A percentile compares a stretch with the other conserved stretches of the same genome.
These are phyloP conservation scores for Daucus carota DNA, from an alignment of 129 eudicot genomes.

Conservation along the genomic window DNA sequence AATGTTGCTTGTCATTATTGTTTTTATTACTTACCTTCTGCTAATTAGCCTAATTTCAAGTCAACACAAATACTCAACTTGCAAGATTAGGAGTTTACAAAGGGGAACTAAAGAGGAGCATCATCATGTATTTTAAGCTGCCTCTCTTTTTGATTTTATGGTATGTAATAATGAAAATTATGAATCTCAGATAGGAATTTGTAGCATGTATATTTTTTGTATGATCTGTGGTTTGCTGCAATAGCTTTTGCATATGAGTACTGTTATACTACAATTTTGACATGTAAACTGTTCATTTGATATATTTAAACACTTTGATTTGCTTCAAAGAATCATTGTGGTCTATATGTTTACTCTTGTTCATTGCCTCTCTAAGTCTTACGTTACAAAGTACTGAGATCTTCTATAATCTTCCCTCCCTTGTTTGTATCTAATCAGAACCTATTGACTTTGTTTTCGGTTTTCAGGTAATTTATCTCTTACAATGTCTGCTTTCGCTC, in stretches of 20 bases:
- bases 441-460: neutral
- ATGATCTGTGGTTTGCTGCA: neutral
- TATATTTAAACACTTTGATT: neutral
- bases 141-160: neutral
- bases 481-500: conserved; percentile 13
- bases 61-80: no score
- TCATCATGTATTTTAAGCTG: neutral
- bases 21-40: no score
- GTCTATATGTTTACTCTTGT: no score
- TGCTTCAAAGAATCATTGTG: neutral
- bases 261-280: no score
- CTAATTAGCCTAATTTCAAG: no score
- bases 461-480: neutral
- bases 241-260: neutral
- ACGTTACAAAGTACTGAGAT: no score
- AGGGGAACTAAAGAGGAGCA: neutral
- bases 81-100: no score
- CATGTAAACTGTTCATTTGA: neutral
- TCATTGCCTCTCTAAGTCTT: no score
- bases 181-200: neutral
- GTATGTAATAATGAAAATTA: no score
- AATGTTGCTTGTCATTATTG: no score
- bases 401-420: no score
- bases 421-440: no score
- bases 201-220: neutral